These are phyloP conservation scores for Neurospora sp. DNA, from an alignment of 495 filamentous ascomycete genomes.

Conservation along the genomic window DNA sequence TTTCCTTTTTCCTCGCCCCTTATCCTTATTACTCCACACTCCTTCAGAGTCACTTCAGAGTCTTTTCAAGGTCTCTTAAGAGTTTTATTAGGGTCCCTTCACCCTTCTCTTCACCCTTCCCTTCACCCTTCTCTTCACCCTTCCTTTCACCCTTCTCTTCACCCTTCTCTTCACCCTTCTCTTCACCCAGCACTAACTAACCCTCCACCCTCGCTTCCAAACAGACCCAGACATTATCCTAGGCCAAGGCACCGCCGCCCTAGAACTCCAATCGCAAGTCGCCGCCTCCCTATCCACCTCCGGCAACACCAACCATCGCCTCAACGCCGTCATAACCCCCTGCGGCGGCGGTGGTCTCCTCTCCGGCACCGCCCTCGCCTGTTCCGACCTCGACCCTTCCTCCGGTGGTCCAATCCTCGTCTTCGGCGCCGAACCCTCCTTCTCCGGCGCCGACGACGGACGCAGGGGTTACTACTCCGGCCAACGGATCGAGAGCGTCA, in stretches of 20 bases:
- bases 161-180: background rate
- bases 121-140: background rate
- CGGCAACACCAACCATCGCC: slow-evolving; percentile 11
- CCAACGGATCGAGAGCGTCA: slow-evolving; percentile 53
- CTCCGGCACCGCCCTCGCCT: slow-evolving; percentile 68
- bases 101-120: background rate
- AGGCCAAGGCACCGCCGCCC: slow-evolving; percentile 76
- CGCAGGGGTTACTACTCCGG: slow-evolving; percentile 54
- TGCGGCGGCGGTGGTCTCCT: slow-evolving; percentile 85
- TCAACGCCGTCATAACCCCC: slow-evolving; percentile 79
- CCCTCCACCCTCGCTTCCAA: background rate
- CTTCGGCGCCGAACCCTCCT: slow-evolving; percentile 86
- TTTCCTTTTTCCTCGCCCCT: background rate
- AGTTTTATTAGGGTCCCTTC: too few species aligned
- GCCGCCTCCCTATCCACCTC: background rate
- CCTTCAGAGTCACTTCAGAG: background rate
- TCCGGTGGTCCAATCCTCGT: slow-evolving; percentile 52
- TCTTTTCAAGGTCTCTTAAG: too few species aligned
- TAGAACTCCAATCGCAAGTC: slow-evolving; percentile 55
- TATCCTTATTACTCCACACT: too few species aligned
- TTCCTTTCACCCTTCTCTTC: background rate
- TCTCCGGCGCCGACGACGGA: slow-evolving; percentile 77
- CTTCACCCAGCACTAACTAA: background rate
- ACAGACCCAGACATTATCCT: slow-evolving; percentile 74
- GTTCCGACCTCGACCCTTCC: slow-evolving; percentile 16